Evolutionary conservation across 2,329 filamentous ascomycete species (phyloP).

Genomic region (Nigrospora osmanthi): DNA sequence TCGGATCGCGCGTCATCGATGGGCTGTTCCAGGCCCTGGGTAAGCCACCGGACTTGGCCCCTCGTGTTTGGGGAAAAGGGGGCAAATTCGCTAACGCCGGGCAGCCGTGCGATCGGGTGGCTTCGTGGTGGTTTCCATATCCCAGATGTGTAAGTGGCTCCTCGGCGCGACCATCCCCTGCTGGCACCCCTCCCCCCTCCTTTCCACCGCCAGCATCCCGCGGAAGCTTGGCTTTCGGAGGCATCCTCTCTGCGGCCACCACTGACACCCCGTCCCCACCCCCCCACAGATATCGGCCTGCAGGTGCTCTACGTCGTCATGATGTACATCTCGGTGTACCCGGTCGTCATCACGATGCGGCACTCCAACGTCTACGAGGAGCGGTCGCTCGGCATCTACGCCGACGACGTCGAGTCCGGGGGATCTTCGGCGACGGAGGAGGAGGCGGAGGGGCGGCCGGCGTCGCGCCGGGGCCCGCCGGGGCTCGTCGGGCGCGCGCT

Average conservation of each 20-base stretch:
- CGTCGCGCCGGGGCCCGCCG: background rate
- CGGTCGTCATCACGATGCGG: constrained; percentile 55
- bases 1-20: constrained; percentile 38
- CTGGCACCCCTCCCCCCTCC: no score
- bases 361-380: constrained; percentile 69
- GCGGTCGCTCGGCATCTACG: constrained; percentile 53
- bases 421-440: no score
- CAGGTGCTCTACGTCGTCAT: constrained; percentile 55
- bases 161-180: no score
- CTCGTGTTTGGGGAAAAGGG: no score
- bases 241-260: no score
- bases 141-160: constrained; percentile 5
- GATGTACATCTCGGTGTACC: constrained; percentile 61
- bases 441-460: background rate
- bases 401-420: constrained; percentile 19
- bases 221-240: no score
- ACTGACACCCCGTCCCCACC: no score
- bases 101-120: constrained; percentile 41
- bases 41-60: constrained; percentile 12
- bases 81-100: no score
- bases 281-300: constrained; percentile 37
- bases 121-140: constrained; percentile 43
- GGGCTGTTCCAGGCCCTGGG: constrained; percentile 43
- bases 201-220: no score
- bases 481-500: constrained; percentile 19